Base-by-base conservation (phyloP, 2,329 filamentous ascomycete genomes). In the Aspergillus quadricinctus region DNA sequence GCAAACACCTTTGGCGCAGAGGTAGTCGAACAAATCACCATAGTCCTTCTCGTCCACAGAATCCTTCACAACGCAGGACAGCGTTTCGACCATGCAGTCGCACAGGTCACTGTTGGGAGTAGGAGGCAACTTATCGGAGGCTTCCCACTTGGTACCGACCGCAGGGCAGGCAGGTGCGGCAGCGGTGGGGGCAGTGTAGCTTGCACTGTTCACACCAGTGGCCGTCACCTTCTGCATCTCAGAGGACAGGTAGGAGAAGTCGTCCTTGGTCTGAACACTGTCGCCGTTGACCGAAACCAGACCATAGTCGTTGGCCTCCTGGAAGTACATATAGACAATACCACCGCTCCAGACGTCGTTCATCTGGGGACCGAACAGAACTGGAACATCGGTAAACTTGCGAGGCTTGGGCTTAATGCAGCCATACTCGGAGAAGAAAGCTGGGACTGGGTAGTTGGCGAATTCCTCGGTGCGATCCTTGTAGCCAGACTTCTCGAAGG, bases 241-340 rank as follows among this genome's bases (percentile, higher is more conserved):
- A 63, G 79, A 84, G 65, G 86, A 84, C 54, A 96, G 84, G 58
- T 84, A 82, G 56, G 82, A 81, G 77, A 89, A 99, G 77, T 96
- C 90, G 40, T 84, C 75, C 66, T 90, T 81, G 61, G 87, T 88
- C 61, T 77, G 82, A 61, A 88, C 89, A 46, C 77, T 77, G 69
- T 79, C 77, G 67, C 82, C 82, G 50, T 78, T 87, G 48, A 96
- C 83, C 76, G 88, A 83, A 82, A 73, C 67, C 27, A 75, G 58
- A 61, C 66, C 94, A 70, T 90, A 99, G 73, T 97, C 80, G 80
- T 97, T 97, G 58, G 73, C 79, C 75, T 96, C 92, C 80, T 96
- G 83, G 80, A 92, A 93, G 81, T 94, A 99, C 91, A 96, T 96
- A 84, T 97, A 99, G 73, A 97, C 92, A 64, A 99, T 96, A 77